Percentiles rank a stretch among this genome's conserved stretches.
phyloP scores from a whole-genome alignment of 1,284 basidiomycete species.

The Microbotryomycetes sp. region DNA sequence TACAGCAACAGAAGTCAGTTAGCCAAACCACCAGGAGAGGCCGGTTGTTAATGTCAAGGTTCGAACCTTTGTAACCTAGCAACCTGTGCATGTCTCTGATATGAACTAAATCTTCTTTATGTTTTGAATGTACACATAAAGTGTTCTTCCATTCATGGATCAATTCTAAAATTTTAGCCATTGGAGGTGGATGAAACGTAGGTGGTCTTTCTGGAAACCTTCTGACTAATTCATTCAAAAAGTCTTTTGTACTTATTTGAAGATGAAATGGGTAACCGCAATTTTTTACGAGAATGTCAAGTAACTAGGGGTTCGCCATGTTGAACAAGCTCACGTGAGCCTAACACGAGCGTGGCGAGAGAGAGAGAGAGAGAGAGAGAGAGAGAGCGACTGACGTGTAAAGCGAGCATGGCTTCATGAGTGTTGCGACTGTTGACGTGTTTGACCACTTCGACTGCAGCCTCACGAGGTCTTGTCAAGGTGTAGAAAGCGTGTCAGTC shows the following conservation, averaged over 20 bases:
- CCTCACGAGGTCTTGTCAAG: slow-evolving; percentile 68
- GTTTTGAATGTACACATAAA: slow-evolving; percentile 79
- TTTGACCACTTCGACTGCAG: slow-evolving; percentile 72
- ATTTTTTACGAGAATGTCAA: slow-evolving; percentile 89
- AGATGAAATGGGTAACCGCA: slow-evolving; percentile 97
- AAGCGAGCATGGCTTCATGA: slow-evolving; percentile 74
- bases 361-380: too few species aligned
- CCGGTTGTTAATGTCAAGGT: neutral
- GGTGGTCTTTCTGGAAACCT: slow-evolving; percentile 97
- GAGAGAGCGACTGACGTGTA: slow-evolving; percentile 39
- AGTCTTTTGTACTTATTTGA: slow-evolving; percentile 97
- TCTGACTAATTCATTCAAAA: slow-evolving; percentile 95
- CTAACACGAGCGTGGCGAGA: neutral
- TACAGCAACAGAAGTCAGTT: neutral
- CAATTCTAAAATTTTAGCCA: slow-evolving; percentile 87
- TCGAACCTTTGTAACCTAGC: slow-evolving; percentile 77
- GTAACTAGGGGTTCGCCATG: slow-evolving; percentile 46
- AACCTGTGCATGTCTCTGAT: slow-evolving; percentile 97
- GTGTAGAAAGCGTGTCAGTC: neutral
- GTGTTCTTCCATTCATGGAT: slow-evolving; percentile 95
- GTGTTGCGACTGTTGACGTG: slow-evolving; percentile 84
- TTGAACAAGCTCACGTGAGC: neutral
- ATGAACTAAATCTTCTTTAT: slow-evolving; percentile 94
- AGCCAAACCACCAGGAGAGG: neutral
- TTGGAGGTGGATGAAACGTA: slow-evolving; percentile 86